phyloP scores from a whole-genome alignment of 2,329 filamentous ascomycete species.

The Scedosporium minutisporum region DNA sequence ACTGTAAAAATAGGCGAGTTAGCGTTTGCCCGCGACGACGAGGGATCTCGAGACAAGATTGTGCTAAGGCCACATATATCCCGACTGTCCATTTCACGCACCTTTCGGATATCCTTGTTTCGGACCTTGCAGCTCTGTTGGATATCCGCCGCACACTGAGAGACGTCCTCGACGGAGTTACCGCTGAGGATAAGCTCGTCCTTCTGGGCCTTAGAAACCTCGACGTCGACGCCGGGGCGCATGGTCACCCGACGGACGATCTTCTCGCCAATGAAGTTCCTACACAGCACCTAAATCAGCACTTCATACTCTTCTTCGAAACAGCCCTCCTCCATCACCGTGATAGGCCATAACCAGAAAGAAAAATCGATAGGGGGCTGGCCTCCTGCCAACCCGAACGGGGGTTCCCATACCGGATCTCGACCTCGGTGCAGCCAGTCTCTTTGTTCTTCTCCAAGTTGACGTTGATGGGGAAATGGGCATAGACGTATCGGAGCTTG shows the following conservation, averaged over 20 bases:
- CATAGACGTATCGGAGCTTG: conserved; percentile 99
- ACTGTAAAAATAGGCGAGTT: conserved; percentile 42
- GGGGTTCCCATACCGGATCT: conserved; percentile 70
- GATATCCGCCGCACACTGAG: conserved; percentile 96
- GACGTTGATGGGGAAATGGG: conserved; percentile 99
- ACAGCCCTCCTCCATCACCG: background rate
- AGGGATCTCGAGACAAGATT: background rate
- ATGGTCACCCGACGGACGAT: conserved; percentile 87
- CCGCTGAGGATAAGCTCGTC: conserved; percentile 89
- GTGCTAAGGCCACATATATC: background rate
- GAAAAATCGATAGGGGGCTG: too few relatives aligned
- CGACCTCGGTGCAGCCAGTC: conserved; percentile 79
- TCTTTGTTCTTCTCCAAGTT: conserved; percentile 95
- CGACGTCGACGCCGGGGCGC: conserved; percentile 82
- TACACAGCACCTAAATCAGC: conserved; percentile 28
- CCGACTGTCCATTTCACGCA: conserved; percentile 25
- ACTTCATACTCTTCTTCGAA: conserved; percentile 12
- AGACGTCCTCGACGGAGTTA: conserved; percentile 95
- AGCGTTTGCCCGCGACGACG: background rate
- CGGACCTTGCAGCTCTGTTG: conserved; percentile 99
- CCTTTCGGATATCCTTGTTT: conserved; percentile 99
- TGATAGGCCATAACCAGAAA: background rate
- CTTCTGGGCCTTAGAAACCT: conserved; percentile 87
- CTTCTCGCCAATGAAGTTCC: conserved; percentile 99
- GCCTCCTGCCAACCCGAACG: background rate